phyloP scores from a whole-genome alignment of 306 rosid genomes.

The Carpinus viminea region DNA sequence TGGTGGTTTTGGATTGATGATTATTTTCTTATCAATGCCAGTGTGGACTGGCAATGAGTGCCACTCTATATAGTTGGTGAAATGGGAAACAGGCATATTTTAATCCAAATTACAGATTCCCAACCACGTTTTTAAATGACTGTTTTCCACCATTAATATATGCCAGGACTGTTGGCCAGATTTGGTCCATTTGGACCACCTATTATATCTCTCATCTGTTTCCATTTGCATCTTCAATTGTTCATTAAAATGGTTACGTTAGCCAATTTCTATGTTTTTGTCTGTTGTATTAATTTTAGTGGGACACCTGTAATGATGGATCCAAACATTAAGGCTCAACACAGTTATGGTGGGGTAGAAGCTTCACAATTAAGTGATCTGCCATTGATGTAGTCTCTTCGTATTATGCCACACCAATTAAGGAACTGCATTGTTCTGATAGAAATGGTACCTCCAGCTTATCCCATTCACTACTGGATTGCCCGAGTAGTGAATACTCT shows the following conservation, averaged over 20 bases:
- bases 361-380: constrained; percentile 3
- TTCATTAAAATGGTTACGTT: constrained; percentile 11
- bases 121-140: constrained; percentile 9
- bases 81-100: constrained; percentile 2
- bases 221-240: background rate
- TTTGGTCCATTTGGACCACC: constrained; percentile 17
- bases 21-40: background rate
- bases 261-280: constrained; percentile 14
- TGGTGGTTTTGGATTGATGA: background rate
- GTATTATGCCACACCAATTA: constrained; percentile 10
- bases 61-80: background rate
- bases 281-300: constrained; percentile 17
- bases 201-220: constrained; percentile 5
- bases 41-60: background rate
- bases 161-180: constrained; percentile 5
- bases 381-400: background rate
- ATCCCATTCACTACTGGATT: background rate
- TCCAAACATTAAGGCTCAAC: constrained; percentile 7
- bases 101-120: constrained; percentile 5
- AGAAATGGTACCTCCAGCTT: background rate
- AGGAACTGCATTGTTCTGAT: constrained; percentile 8
- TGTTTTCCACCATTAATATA: background rate
- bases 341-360: constrained; percentile 11
- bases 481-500: background rate
- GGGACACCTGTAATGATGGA: constrained; percentile 15